Conservation (phyloP, 768 basidiomycete genomes). For the Suillus weaverae region DNA sequence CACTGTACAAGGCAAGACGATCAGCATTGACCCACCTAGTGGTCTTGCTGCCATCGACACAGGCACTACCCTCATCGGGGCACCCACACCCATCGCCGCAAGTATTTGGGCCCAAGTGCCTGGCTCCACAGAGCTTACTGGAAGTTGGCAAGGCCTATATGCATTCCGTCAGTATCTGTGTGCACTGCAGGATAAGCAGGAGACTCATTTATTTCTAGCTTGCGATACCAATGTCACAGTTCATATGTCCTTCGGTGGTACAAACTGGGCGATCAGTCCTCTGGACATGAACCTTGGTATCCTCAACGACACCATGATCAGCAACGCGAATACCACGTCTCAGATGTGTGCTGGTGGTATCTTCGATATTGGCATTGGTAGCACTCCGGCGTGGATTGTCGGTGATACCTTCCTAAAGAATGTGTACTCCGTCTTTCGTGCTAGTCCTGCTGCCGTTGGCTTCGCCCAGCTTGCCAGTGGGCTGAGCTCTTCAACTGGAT, state of each 20-base stretch:
- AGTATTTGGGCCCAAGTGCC: constrained; percentile 68
- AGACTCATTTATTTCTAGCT: constrained; percentile 46
- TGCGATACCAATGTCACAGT: constrained; percentile 60
- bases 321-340: constrained; percentile 23
- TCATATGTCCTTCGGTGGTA: constrained; percentile 75
- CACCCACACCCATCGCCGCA: constrained; percentile 60
- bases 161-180: constrained; percentile 59
- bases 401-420: constrained; percentile 69
- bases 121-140: constrained; percentile 46
- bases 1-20: constrained; percentile 54
- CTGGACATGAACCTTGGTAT: constrained; percentile 80
- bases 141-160: constrained; percentile 66
- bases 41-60: constrained; percentile 84
- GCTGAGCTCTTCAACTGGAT: not conserved
- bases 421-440: constrained; percentile 32
- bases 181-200: not conserved
- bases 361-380: constrained; percentile 64
- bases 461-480: constrained; percentile 29
- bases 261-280: constrained; percentile 71
- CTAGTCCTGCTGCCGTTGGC: constrained; percentile 28
- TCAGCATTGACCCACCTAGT: constrained; percentile 44
- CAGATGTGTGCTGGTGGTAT: constrained; percentile 61
- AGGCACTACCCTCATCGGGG: constrained; percentile 92
- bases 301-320: constrained; percentile 27
- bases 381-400: constrained; percentile 58